phyloP scores from a whole-genome alignment of 495 filamentous ascomycete species.

The Xylaria bambusicola region DNA sequence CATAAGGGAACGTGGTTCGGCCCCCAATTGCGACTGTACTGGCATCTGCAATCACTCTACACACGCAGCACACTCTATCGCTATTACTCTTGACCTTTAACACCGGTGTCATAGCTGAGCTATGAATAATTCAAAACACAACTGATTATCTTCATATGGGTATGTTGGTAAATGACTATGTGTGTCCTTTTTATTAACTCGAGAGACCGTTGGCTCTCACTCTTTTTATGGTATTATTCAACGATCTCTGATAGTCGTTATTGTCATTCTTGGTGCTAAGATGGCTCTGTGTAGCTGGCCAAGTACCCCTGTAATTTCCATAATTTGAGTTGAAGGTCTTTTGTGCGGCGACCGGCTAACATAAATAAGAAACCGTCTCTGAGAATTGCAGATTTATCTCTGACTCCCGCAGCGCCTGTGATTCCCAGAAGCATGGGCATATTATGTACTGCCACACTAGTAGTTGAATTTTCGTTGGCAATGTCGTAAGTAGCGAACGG shows the following conservation, averaged over 20 bases:
- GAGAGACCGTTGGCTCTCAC: no score
- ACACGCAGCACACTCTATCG: no score
- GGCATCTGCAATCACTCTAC: no score
- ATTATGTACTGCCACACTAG: slow-evolving; percentile 44
- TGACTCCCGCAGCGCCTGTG: slow-evolving; percentile 34
- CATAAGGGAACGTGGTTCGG: no score
- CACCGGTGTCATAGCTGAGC: no score
- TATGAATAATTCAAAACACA: no score
- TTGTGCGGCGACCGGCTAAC: slow-evolving; percentile 45
- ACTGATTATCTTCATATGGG: no score
- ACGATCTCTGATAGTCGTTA: neutral
- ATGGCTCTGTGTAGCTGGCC: slow-evolving; percentile 22
- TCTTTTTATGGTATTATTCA: no score
- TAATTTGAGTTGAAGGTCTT: slow-evolving; percentile 56
- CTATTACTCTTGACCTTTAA: no score
- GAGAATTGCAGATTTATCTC: slow-evolving; percentile 30
- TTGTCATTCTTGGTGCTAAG: neutral
- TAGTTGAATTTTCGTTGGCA: slow-evolving; percentile 19
- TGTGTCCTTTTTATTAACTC: no score
- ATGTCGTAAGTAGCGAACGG: slow-evolving; percentile 35
- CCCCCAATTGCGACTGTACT: no score
- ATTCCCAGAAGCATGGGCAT: slow-evolving; percentile 42
- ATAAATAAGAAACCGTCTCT: slow-evolving; percentile 41
- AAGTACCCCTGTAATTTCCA: slow-evolving; percentile 72
- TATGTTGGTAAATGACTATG: no score